These are phyloP conservation scores for Colletotrichum gloeosporioides DNA, from an alignment of 2,329 filamentous ascomycete genomes.

Conservation along the genomic window DNA sequence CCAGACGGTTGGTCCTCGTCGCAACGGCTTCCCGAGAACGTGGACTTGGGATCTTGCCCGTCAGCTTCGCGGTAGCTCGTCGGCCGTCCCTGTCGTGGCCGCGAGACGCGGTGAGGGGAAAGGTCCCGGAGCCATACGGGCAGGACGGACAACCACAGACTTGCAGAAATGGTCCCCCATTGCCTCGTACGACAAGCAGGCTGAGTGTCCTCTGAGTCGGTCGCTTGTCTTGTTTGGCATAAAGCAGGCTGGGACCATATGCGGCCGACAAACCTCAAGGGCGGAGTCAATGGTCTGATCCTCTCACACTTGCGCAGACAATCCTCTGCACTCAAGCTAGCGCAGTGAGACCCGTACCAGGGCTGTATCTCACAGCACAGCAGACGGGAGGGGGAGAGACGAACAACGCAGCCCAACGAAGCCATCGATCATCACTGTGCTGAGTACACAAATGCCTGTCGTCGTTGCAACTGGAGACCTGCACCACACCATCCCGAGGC, in stretches of 20 bases:
- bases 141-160: background rate
- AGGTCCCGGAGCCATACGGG: background rate
- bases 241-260: conserved; percentile 10
- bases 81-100: background rate
- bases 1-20: background rate
- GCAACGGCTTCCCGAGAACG: conserved; percentile 18
- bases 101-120: background rate
- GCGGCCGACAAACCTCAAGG: conserved; percentile 6
- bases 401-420: background rate
- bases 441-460: background rate
- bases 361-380: background rate
- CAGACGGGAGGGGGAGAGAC: background rate
- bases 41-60: conserved; percentile 18
- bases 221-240: background rate
- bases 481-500: conserved; percentile 8
- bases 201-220: background rate
- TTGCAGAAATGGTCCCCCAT: background rate
- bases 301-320: background rate
- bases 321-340: conserved; percentile 5
- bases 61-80: background rate
- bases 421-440: background rate
- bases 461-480: background rate
- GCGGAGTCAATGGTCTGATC: conserved; percentile 20
- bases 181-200: conserved; percentile 5
- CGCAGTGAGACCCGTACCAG: conserved; percentile 4